Base-by-base conservation (phyloP, 2,329 filamentous ascomycete species). In the Diaporthe batatas region DNA sequence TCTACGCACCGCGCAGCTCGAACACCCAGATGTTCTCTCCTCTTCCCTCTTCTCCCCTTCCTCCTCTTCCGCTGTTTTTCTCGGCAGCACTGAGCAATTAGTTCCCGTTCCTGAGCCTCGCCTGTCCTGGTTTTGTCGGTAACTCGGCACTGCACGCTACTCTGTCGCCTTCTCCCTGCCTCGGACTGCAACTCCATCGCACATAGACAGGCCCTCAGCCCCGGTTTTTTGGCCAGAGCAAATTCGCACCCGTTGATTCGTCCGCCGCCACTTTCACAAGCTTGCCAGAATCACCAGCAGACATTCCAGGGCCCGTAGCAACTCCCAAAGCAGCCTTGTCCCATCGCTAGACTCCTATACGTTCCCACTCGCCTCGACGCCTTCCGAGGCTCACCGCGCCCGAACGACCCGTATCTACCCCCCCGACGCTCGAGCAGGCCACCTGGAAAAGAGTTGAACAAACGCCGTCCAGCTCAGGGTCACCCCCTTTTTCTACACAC, bases 251-350 rank as follows among this genome's bases (percentile, higher is more conserved):
- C 47, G 55, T 58, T 70, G 47, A 70, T 62, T 62, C 55, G 68
- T 34, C 58, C 68, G 68, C 36, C 39, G 1, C 68, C 36, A 42
- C 55, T 62, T 36, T 70, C 68, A 62, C 68, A 70, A 62, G 68
- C 68, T 53, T 70, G 44, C 44, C 32, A 70, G 34, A 62, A 62
- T 54, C 68, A 70, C 68, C 54, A 59, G 68, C 55, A 70, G 18
- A 32, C 34, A 32, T 70, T 54, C 54, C 54, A 53, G 34, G 32
- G 39, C 18, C 32, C 62, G 47, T 49, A 23, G 62, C 44, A 49
- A 39, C 59, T 54, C 55, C 57, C 68, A 62, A 53, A 70, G 57
- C 68, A 68, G 65, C 36, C 51, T 57, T 57, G 65, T 25, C 65
- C 65, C 65, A 57, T 68, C 65, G 53, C 53, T 44, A 29, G 55